Evolutionary conservation across 1,284 basidiomycete genomes (phyloP), one percentile per base, ranked within the genome.

Genomic region (Schizophyllum amplum): DNA sequence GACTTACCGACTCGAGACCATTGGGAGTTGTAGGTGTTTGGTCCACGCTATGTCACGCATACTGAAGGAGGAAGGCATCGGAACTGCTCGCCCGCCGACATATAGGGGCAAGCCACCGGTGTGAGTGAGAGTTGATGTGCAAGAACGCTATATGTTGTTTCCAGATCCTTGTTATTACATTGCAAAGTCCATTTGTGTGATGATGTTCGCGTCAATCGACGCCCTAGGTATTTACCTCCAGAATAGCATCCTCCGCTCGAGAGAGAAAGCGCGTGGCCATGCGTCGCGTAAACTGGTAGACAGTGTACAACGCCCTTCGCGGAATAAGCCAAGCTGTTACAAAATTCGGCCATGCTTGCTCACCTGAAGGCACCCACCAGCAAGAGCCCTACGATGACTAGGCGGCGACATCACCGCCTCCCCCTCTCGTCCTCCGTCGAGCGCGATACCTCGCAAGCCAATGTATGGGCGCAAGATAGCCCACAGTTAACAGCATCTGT

Each of bases 241-340:
- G 72, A 57, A 92, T 90, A 1, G 83, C 83, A 67, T 88, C 85
- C 66, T 92, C 88, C 4, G 87, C 86, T 42, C 84, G 81, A 5
- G 82, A 70, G 20, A 92, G 73, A n/a, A 86, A 55, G 21, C 80
- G 76, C 65, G 83, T 80, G 1, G 84, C 79, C 47, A 80, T 64
- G 49, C 66, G 72, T 64, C 86, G 77, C 1, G 87, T 90, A 26
- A 84, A 65, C 55, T 74, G 69, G 66, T 90, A 92, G 4, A 90
- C 83, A 58, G 85, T 78, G 65, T 79, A 79, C 25, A 91, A 65
- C 9, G 88, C 84, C 65, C 88, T 91, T 61, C 15, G 55, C 46
- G n/a, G n/a, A n/a, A n/a, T n/a, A n/a, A n/a, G n/a, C n/a, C n/a
- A n/a, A n/a, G n/a, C n/a, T n/a, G n/a, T n/a, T n/a, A n/a, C n/a